Base-by-base conservation (phyloP, 2,329 filamentous ascomycete species). In the Xylaria sp. region DNA sequence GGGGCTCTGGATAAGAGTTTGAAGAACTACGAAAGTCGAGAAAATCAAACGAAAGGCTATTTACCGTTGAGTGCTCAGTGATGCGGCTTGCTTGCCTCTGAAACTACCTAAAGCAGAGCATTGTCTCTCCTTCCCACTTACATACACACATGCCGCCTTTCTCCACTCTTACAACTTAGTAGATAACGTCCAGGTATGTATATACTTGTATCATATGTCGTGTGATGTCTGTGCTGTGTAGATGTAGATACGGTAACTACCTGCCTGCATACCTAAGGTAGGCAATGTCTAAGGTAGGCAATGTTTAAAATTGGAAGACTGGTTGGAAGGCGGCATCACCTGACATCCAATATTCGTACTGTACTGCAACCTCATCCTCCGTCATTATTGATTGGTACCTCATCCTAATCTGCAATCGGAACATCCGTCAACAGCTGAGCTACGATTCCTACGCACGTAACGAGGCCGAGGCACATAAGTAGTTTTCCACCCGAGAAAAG, bases 351-450 rank as follows among this genome's bases (percentile, higher is more conserved):
- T 53, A 30, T 30, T 53, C 50, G 50, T 53, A 27, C 51, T 36
- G 61, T 57, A 36, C 54, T 55, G 60, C 34, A 39, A 58, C 42
- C n/a, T 5, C 54, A 57, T 59, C 32, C 54, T 60, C 65, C 11
- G 60, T 17, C 24, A 24, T 54, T 47, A 51, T 51, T 36, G 27
- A 34, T 39, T 67, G 19, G 6, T 42, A 48, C 12, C 55, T 55
- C 55, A 53, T 58, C 34, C 59, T 21, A 19, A 55, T 27, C n/a
- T 39, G 11, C 36, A 54, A 67, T 67, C 59, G 36, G 32, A 19
- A 39, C 27, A 27, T 61, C 34, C 36, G 19, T 61, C 34, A 7
- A 42, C 21, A 50, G 27, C 60, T 50, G 50, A 34, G 47, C n/a
- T 48, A 8, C 47, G n/a, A 36, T 36, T 47, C 14, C 42, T 47